Evolutionary conservation across 495 filamentous ascomycete species (phyloP), one percentile per base, ranked within the genome.

Genomic region (Penicillium paxilli): DNA sequence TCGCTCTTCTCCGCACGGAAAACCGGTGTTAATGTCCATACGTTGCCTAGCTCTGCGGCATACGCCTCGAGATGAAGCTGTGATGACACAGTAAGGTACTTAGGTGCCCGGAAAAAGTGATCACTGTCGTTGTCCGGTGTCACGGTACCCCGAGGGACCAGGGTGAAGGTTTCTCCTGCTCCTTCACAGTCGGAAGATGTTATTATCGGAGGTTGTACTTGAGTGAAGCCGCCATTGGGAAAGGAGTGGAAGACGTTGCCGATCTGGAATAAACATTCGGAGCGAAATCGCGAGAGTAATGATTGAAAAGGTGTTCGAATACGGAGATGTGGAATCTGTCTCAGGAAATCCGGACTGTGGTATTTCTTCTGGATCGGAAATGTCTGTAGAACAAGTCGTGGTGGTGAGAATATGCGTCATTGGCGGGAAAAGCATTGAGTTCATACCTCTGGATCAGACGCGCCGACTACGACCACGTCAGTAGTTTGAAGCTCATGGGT

Each of bases 161-260:
- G 70, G 4, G 83, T 85, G 59, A 98, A 98, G n/a, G 94, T 92
- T 66, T 97, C 92, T 2, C 94, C 93, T 4, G 92, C 95, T 5
- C 94, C 95, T 70, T 98, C 94, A 65, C 95, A 98, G 59, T 98
- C 94, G 0, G 95, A 98, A 4, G 94, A 96, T 6, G 95, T 98
- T 61, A 98, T 88, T 54, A 97, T 85, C 5, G 94, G 94, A 19
- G 94, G 87, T 60, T 98, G 93, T 16, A 88, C 88, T 70, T 98
- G 94, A 16, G 90, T 79, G 64, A 93, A 98, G 24, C 83, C 74
- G 22, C 80, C 81, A 46, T 68, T 56, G 25, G 69, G 68, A 23
- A 75, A 68, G 22, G 75, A 66, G 57, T 75, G 75, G 57, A 97
- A 96, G 69, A 88, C 91, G 24, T 77, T 78, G 49, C 84, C 89